Conservation (phyloP, 2,329 filamentous ascomycete genomes). For the Sporothrix curviconia region DNA sequence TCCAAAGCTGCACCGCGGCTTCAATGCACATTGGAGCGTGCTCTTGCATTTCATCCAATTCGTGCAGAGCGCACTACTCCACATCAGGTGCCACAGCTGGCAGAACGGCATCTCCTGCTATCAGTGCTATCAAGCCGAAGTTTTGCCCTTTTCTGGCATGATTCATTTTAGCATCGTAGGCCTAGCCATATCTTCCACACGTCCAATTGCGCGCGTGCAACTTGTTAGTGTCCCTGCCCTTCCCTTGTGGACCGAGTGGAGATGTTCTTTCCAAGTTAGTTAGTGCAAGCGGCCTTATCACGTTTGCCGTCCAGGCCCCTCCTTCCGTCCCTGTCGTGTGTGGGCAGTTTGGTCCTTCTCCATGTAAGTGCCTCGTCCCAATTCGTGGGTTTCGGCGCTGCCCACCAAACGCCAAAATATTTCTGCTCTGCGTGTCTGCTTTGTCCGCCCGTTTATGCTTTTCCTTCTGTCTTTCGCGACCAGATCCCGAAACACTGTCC, state of each 20-base stretch:
- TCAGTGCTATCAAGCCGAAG: background rate
- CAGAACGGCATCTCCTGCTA: background rate
- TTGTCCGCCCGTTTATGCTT: background rate
- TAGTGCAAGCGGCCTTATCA: background rate
- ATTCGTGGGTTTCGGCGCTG: background rate
- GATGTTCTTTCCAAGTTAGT: no score
- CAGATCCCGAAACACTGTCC: constrained; percentile 1
- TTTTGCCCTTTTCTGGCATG: background rate
- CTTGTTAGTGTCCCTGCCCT: background rate
- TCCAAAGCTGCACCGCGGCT: no score
- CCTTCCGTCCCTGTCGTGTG: background rate
- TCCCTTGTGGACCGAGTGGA: no score
- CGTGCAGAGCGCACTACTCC: background rate
- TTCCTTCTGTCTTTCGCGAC: background rate
- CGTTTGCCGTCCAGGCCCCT: background rate
- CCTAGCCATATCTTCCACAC: background rate
- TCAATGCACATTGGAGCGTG: no score
- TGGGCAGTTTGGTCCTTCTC: background rate
- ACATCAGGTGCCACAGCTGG: background rate
- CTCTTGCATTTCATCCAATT: no score
- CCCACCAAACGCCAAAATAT: background rate
- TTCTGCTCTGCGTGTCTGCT: no score
- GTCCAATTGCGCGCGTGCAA: background rate
- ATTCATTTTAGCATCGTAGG: background rate
- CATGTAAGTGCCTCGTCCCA: constrained; percentile 5